Base-by-base conservation (phyloP, 805 yeast genomes). In the Kazachstania kunashirensis region DNA sequence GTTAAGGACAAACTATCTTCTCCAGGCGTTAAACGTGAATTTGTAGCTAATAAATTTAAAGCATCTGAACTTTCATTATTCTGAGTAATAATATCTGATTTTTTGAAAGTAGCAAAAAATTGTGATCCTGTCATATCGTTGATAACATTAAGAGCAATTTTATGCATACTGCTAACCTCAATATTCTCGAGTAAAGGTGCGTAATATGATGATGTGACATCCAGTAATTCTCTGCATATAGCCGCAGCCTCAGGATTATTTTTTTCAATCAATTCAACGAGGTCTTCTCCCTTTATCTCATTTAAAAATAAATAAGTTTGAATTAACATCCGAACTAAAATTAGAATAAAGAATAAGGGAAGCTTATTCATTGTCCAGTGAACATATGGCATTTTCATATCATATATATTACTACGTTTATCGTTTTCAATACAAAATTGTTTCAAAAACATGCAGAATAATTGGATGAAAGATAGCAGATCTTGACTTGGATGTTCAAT, bases 51-150 rank as follows among this genome's bases (percentile, higher is more conserved):
- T n/a, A n/a, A n/a, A n/a, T n/a, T n/a, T n/a, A 12, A 28, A 16
- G 6, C 31, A 4, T 28, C 31, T 8, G 6, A 10, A n/a, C 4
- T 6, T 28, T 17, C 16, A 4, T 19, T 17, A 10, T 12, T 14
- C 10, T 35, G 15, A 10, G 19, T 20, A 12, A 14, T 11, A 10
- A 25, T 3, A 6, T 14, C 18, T 4, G 32, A n/a, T 5, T 18
- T n/a, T 10, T 35, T 35, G 16, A 35, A 35, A 6, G 15, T 29
- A 4, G 25, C 26, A 20, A 35, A 35, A 18, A 35, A 20, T n/a
- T 24, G 29, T 3, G 38, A 23, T 6, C 30, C 30, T 11, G 33
- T 35, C 25, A 17, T n/a, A 10, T 24, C 24, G 18, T 29, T 29
- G 6, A 35, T 19, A 5, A 13, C 10, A 10, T 14, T 12, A 14